Base-by-base conservation (phyloP, 78 protist species). In the Guillardia theta region DNA sequence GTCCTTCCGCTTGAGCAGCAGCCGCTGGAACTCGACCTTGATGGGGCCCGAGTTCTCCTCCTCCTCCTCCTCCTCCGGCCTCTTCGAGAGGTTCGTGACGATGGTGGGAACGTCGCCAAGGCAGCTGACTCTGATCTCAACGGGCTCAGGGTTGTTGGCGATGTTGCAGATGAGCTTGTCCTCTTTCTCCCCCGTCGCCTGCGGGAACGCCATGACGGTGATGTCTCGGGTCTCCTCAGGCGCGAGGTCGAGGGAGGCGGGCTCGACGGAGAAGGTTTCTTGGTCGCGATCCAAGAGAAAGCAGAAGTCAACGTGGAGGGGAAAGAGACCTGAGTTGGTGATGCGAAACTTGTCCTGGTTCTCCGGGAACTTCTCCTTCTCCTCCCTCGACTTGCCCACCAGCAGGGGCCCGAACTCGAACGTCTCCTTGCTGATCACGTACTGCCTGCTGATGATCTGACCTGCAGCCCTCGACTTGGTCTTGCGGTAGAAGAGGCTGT, bases 381-480 rank as follows among this genome's bases (percentile, higher is more conserved):
- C 83, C 46, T 78, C 93, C 27, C 44, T 1, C 15, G 0, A 1
- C 78, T 83, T 90, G n/a, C 77, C 93, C n/a, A 76, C 62, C 27
- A 96, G 96, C 24, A 96, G 88, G 2, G 98, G 97, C 6, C 98
- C 98, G 24, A 95, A 97, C 62, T 97, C 96, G 70, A 95, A 95
- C 48, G 15, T 0, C 19, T 24, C 4, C 33, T 33, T 27, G 39
- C 30, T 1, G 6, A 44, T 22, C 50, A 93, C 39, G 30, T 10
- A 96, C 88, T 48, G n/a, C 95, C 90, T 93, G 58, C 0, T 0
- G 46, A 64, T 36, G 6, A 43, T 87, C 62, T 87, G 53, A 53
- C 83, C 18, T 43, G 48, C 53, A 45, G 33, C 47, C 19, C 47
- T 10, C 33, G 53, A 0, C 77, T 77, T 88, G 47, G 36, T 6